Percentiles rank a stretch among this genome's conserved stretches.
phyloP scores from a whole-genome alignment of 768 basidiomycete genomes.

The Mycena rosella region DNA sequence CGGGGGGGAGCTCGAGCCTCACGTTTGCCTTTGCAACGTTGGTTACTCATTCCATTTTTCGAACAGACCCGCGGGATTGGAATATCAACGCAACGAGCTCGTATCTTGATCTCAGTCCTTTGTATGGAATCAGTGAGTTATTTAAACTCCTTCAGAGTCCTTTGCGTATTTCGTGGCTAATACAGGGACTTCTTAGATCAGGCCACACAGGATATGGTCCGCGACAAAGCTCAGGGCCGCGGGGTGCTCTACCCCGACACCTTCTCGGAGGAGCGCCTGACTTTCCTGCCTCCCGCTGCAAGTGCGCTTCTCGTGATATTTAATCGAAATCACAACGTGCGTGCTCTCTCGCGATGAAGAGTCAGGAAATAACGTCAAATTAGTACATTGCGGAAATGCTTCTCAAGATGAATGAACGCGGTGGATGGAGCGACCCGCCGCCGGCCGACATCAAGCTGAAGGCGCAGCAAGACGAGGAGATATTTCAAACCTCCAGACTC shows the following conservation, averaged over 20 bases:
- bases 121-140: slow-evolving; percentile 63
- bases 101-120: slow-evolving; percentile 68
- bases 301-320: slow-evolving; percentile 67
- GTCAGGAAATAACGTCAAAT: too few relatives aligned
- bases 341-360: too few relatives aligned
- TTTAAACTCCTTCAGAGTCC: not conserved
- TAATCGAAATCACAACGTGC: slow-evolving; percentile 70
- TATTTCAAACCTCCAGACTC: slow-evolving; percentile 67
- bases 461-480: slow-evolving; percentile 62
- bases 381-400: slow-evolving; percentile 64
- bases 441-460: slow-evolving; percentile 41
- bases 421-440: slow-evolving; percentile 58
- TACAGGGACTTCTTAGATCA: slow-evolving; percentile 49
- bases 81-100: slow-evolving; percentile 65
- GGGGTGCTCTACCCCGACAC: slow-evolving; percentile 67
- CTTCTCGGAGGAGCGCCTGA: slow-evolving; percentile 63
- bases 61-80: slow-evolving; percentile 56
- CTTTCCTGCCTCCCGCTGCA: slow-evolving; percentile 65
- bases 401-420: slow-evolving; percentile 66
- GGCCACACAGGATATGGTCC: slow-evolving; percentile 54
- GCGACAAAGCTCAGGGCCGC: slow-evolving; percentile 59
- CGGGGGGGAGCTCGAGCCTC: slow-evolving; percentile 70
- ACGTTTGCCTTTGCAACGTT: slow-evolving; percentile 77
- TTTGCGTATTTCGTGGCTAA: too few relatives aligned
- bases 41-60: slow-evolving; percentile 71